Conservation (phyloP, 768 basidiomycete species). For the Arthromyces matolae region DNA sequence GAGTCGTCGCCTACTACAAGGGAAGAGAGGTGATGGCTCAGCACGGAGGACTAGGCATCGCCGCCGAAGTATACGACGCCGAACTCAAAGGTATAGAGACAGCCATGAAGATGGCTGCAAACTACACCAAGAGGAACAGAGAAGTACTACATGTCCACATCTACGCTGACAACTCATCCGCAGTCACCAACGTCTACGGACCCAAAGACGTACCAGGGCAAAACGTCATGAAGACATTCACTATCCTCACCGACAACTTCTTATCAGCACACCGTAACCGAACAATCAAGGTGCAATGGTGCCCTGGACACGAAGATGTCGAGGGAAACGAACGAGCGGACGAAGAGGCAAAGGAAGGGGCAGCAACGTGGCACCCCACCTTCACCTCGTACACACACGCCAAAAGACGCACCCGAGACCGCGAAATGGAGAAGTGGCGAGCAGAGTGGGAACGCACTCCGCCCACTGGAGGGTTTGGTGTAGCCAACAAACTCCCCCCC, state of each 20-base stretch:
- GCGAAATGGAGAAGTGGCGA: not conserved
- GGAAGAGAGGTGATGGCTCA: not conserved
- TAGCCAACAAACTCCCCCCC: not conserved
- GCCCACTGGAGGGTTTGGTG: not conserved
- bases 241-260: no score
- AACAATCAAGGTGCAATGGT: no score
- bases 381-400: not conserved
- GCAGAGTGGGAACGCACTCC: not conserved
- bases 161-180: no score
- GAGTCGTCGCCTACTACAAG: not conserved
- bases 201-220: no score
- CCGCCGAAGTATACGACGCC: not conserved
- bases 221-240: no score
- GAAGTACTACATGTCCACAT: not conserved
- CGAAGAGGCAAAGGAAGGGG: not conserved
- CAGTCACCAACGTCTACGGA: no score
- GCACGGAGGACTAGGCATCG: no score
- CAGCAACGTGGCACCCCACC: not conserved
- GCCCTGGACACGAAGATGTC: not conserved
- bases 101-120: not conserved
- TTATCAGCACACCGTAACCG: no score
- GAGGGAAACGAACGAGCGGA: constrained; percentile 1
- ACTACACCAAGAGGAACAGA: no score
- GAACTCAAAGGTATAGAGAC: not conserved
- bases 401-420: not conserved